phyloP scores from a whole-genome alignment of 148 eudicot genomes.

The Chenopodium quinoa region DNA sequence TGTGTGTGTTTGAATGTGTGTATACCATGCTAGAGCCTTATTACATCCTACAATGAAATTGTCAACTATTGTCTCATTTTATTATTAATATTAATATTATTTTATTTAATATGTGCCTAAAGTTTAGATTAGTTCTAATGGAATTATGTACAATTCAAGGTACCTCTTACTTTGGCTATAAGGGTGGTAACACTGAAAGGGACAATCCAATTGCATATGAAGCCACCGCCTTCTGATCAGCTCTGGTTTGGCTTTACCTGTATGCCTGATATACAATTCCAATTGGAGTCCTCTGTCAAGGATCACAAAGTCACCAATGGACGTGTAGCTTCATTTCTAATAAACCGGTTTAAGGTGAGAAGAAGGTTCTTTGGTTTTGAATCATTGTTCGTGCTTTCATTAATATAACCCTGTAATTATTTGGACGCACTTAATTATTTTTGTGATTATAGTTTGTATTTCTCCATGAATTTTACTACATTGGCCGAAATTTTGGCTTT shows the following conservation, averaged over 20 bases:
- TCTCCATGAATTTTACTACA: not conserved
- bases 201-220: conserved; percentile 68
- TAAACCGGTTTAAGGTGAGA: conserved; percentile 84
- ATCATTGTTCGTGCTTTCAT: too few relatives aligned
- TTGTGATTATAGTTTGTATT: not conserved
- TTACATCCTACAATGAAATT: not conserved
- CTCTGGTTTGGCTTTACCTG: conserved; percentile 85
- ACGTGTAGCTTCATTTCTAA: conserved; percentile 62
- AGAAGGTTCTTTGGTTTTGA: not conserved
- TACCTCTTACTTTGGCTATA: conserved; percentile 75
- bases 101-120: not conserved
- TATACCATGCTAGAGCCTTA: not conserved
- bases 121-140: conserved; percentile 3
- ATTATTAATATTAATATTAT: not conserved
- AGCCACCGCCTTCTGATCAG: conserved; percentile 97
- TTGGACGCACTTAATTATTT: too few relatives aligned
- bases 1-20: not conserved
- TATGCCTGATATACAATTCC: conserved; percentile 82
- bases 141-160: conserved; percentile 41
- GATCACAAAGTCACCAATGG: conserved; percentile 81
- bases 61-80: not conserved
- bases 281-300: conserved; percentile 77
- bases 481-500: not conserved
- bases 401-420: too few relatives aligned
- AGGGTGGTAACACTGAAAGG: conserved; percentile 73